phyloP scores from a whole-genome alignment of 768 basidiomycete genomes.

The Pleurotus citrinopileatus region DNA sequence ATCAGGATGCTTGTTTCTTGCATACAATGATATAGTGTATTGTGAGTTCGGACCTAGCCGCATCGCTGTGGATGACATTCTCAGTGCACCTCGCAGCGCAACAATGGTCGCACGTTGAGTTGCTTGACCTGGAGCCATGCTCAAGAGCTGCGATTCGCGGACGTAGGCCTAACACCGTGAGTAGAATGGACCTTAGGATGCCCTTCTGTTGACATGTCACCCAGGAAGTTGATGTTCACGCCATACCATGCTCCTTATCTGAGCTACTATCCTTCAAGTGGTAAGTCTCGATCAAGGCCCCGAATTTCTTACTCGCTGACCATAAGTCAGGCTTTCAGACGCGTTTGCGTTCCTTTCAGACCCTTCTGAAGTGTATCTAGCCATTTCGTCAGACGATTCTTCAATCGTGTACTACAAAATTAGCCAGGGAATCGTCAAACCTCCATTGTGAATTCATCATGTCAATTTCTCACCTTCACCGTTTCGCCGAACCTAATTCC shows the following conservation, averaged over 20 bases:
- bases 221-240: neutral
- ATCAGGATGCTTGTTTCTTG: conserved; percentile 65
- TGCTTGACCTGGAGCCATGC: conserved; percentile 29
- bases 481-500: neutral
- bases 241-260: conserved; percentile 1
- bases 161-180: conserved; percentile 48
- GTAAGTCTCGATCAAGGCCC: neutral
- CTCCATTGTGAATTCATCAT: conserved; percentile 40
- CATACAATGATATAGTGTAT: conserved; percentile 70
- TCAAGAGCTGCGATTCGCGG: conserved; percentile 59
- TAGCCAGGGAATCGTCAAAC: conserved; percentile 75
- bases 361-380: conserved; percentile 57
- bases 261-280: conserved; percentile 4
- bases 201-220: neutral
- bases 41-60: conserved; percentile 39
- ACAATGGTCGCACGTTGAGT: conserved; percentile 61
- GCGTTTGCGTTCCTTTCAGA: conserved; percentile 52
- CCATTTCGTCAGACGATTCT: conserved; percentile 73
- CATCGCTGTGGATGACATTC: neutral
- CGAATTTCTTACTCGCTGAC: neutral
- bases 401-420: conserved; percentile 86
- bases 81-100: conserved; percentile 46
- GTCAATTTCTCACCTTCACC: neutral
- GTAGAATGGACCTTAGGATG: conserved; percentile 8
- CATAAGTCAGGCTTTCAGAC: conserved; percentile 45